These are phyloP conservation scores for Pichia inconspicua DNA, from an alignment of 1,139 yeast species.

Conservation along the genomic window DNA sequence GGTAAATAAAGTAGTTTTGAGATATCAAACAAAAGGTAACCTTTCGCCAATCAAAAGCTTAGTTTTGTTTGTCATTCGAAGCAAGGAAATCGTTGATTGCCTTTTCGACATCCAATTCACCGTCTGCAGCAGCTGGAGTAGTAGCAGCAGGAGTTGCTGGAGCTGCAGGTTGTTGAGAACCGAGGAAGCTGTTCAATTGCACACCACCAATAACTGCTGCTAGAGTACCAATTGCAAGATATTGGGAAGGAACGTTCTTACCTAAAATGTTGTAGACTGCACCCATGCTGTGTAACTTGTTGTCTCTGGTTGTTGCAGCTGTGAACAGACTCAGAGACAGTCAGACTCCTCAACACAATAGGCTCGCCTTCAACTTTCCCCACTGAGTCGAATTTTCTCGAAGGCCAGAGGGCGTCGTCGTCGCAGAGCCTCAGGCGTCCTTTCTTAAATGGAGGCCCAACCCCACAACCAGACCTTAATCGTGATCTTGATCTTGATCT, in stretches of 20 bases:
- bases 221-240: constrained; percentile 35
- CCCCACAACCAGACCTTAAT: not conserved
- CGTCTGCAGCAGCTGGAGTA: constrained; percentile 31
- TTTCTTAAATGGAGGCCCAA: not conserved
- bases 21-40: not conserved
- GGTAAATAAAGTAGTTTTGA: not conserved
- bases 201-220: constrained; percentile 32
- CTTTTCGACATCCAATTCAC: constrained; percentile 59
- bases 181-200: constrained; percentile 18
- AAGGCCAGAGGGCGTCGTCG: not conserved
- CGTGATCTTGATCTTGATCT: too few species aligned
- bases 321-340: not conserved
- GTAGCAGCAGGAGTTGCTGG: constrained; percentile 38
- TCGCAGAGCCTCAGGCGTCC: not conserved
- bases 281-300: constrained; percentile 38
- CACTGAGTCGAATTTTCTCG: not conserved
- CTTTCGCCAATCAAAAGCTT: not conserved
- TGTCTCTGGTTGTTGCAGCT: not conserved
- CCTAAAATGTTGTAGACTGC: constrained; percentile 58
- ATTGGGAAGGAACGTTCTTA: constrained; percentile 55
- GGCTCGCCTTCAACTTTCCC: not conserved
- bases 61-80: constrained; percentile 12
- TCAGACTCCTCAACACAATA: not conserved
- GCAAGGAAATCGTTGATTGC: constrained; percentile 32
- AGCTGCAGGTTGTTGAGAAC: constrained; percentile 30